Base-by-base conservation (phyloP, 1,284 basidiomycete species). In the Neonothopanus nambi region DNA sequence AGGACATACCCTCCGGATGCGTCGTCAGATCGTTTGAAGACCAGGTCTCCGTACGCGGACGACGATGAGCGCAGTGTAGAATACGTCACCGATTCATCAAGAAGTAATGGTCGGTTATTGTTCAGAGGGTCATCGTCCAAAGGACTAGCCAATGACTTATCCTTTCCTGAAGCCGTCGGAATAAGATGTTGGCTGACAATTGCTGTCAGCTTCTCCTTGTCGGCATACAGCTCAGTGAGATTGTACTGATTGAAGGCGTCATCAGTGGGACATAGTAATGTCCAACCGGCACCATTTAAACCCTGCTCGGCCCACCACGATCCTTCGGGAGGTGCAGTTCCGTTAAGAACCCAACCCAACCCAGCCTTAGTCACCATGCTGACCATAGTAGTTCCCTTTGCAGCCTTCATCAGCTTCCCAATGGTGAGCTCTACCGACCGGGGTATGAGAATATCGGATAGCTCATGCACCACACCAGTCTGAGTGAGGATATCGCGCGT, bases 151-250 rank as follows among this genome's bases (percentile, higher is more conserved):
- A 45, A 36, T 7, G 33, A n/a, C 28, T 48, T 48, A 26, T 52
- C 46, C 3, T 21, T 36, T 12, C 41, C 42, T 2, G 72, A 68
- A 40, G 72, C 74, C 5, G 67, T 69, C 61, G 86, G 89, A 56
- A 99, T 89, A 57, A 99, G 82, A 70, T 99, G 96, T 63, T 98
- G 91, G 55, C 84, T 79, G 52, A 98, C 87, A 18, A 98, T 85
- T 4, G 75, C 74, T 38, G 79, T 76, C 28, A 98, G 77, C 1
- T 69, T 70, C 2, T 82, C 76, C 4, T 71, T 62, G 65, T 94
- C 80, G 24, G 80, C 76, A 57, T 89, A 86, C 52, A 98, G 79
- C 55, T 77, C 71, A 0, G 94, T 94, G 46, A 98, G 70, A 69
- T 99, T 96, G 64, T 91, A 71, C n/a, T 81, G 75, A 59, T 93